These are phyloP conservation scores for Boletus tylopilopsis DNA, from an alignment of 768 basidiomycete species.

Conservation along the genomic window DNA sequence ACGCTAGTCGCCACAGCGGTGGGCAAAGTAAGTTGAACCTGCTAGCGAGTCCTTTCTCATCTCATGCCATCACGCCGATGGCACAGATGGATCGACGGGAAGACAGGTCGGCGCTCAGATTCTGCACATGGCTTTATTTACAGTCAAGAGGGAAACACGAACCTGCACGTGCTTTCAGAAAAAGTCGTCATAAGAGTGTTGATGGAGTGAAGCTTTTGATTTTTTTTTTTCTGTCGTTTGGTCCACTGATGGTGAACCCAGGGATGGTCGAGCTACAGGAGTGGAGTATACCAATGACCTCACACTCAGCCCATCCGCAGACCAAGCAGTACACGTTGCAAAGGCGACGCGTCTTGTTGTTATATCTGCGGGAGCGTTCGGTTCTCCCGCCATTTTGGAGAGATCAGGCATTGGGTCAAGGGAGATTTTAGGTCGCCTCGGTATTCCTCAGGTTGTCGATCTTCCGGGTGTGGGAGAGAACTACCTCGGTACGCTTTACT, in stretches of 20 bases:
- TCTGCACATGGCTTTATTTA: conserved; percentile 51
- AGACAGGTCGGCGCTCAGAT: conserved; percentile 55
- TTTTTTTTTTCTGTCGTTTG: neutral
- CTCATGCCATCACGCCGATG: neutral
- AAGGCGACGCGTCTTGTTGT: conserved; percentile 45
- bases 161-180: conserved; percentile 39
- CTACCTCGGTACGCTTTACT: conserved; percentile 42
- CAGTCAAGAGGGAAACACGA: conserved; percentile 40
- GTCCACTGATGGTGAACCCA: conserved; percentile 1
- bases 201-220: conserved; percentile 38
- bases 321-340: conserved; percentile 24
- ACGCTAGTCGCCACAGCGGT: neutral
- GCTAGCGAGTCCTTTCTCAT: too few species aligned
- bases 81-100: conserved; percentile 49
- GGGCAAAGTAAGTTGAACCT: conserved; percentile 10
- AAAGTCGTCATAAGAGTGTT: conserved; percentile 46
- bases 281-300: conserved; percentile 46
- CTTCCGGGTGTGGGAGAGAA: conserved; percentile 77
- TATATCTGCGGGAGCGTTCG: conserved; percentile 50
- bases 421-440: conserved; percentile 42
- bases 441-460: conserved; percentile 51
- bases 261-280: conserved; percentile 38
- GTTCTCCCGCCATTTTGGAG: conserved; percentile 54
- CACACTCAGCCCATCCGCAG: conserved; percentile 17
- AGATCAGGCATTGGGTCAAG: conserved; percentile 65